Percentiles rank a stretch among this genome's conserved stretches.
Conservation (phyloP, 176 grass and related monocot species). For the Oryza glaberrima region DNA sequence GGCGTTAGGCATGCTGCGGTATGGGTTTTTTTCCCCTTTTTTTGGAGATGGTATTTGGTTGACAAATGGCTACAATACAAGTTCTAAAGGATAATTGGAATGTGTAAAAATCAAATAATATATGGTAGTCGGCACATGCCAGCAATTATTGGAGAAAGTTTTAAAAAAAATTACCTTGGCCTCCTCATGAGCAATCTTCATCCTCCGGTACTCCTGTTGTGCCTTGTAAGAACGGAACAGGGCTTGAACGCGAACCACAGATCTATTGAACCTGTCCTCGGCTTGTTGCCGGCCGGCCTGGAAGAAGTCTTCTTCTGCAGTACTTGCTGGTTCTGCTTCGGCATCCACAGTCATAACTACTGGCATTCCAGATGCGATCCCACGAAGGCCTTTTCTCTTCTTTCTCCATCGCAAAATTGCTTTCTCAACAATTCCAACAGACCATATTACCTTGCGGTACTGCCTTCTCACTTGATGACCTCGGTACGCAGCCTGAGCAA, state of each 20-base stretch:
- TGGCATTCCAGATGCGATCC: conserved; percentile 69
- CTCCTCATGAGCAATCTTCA: conserved; percentile 80
- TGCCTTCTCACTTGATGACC: conserved; percentile 84
- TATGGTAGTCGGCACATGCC: neutral
- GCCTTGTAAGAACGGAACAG: conserved; percentile 91
- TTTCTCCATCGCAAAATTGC: conserved; percentile 93
- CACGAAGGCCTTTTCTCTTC: conserved; percentile 88
- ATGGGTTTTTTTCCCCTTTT: too few species aligned
- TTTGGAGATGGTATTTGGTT: neutral
- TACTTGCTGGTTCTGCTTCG: conserved; percentile 52
- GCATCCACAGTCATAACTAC: conserved; percentile 62
- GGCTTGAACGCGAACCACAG: conserved; percentile 81
- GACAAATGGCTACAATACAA: neutral
- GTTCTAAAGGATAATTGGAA: neutral
- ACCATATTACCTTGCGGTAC: conserved; percentile 92
- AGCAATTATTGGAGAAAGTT: conserved; percentile 18
- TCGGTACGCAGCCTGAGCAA: conserved; percentile 77
- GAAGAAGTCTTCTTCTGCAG: conserved; percentile 91
- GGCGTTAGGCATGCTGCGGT: neutral
- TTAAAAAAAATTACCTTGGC: conserved; percentile 57
- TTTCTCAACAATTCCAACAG: conserved; percentile 92
- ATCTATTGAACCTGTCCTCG: conserved; percentile 80
- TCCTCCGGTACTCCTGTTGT: conserved; percentile 94
- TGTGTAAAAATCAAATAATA: neutral
- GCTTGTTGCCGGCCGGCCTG: conserved; percentile 75